Conservation (phyloP, 1,284 basidiomycete species). For the Anthracocystis panici-leucophaei region DNA sequence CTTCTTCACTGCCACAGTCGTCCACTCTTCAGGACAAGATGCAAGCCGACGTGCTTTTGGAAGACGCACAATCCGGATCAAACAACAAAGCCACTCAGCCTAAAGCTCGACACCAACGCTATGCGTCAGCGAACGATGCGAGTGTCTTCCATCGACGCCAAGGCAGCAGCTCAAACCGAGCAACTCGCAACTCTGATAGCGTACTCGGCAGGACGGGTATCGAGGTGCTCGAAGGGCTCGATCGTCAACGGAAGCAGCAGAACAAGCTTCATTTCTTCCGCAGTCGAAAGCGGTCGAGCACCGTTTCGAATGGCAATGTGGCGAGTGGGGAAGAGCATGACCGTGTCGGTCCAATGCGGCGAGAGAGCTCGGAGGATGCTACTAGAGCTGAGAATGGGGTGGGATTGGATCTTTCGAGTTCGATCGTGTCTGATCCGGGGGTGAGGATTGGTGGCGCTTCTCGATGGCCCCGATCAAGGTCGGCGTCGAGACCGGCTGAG, state of each 20-base stretch:
- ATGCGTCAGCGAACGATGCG: constrained; percentile 36
- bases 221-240: constrained; percentile 56
- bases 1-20: constrained; percentile 50
- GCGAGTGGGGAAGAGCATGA: not conserved
- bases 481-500: constrained; percentile 16
- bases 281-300: constrained; percentile 29
- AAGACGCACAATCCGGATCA: not conserved
- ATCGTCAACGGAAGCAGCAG: constrained; percentile 36
- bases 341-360: not conserved
- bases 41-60: constrained; percentile 5
- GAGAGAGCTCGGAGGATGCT: constrained; percentile 14
- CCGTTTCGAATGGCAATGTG: constrained; percentile 9
- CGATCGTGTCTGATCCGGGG: constrained; percentile 49
- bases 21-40: constrained; percentile 19
- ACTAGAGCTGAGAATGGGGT: not conserved
- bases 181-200: constrained; percentile 7
- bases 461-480: constrained; percentile 23
- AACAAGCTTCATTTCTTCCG: constrained; percentile 25
- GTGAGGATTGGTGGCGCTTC: not conserved
- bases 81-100: not conserved
- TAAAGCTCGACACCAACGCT: constrained; percentile 22
- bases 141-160: constrained; percentile 16
- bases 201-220: constrained; percentile 52
- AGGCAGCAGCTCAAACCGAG: constrained; percentile 1
- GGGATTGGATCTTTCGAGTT: constrained; percentile 30